Evolutionary conservation across 176 grass and related monocot genomes (phyloP), one percentile per base, ranked within the genome.

Genomic region (Oryza nivara): DNA sequence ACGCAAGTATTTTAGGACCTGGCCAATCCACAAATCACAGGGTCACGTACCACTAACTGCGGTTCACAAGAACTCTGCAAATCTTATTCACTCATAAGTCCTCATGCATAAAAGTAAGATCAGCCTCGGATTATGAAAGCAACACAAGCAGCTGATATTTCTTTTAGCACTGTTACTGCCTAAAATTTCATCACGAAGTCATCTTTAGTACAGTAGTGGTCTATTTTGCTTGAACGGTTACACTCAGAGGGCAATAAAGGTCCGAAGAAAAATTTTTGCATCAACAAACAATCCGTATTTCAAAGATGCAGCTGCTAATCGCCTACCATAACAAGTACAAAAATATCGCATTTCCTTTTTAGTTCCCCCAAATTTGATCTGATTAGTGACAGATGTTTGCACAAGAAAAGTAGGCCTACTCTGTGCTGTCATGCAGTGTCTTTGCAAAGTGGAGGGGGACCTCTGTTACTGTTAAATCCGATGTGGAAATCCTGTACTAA

Each of bases 321-420:
- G 9, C 43, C 43, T 26, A 72, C 61, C 26, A 76, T 43, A 82
- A 65, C 6, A 34, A 19, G 7, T 64, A 74, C 36, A 83, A 65
- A 51, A 46, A 49, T 30, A 7, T 12, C 14, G 1, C 26, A 35
- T 17, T 76, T 76, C 36, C 9, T 19, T 56, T 56, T n/a, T 7
- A n/a, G 17, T 58, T 58, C 5, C 19, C 19, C 19, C 19, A 58
- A 58, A 58, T 58, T 58, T 58, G 16, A 58, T 58, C 54, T 58
- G 58, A 63, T 23, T 63, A 63, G 58, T 63, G 58, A 3, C 7
- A 80, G 32, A 79, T 74, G 32, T 45, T 35, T 41, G 11, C 44
- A 44, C 68, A 9, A 68, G 54, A 47, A 47, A 11, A 60, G 14
- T 46, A 35, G 34, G 16, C 28, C 32, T 35, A 32, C 15, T 56